Percentiles rank a stretch among this genome's conserved stretches.
Evolutionary conservation across 1,139 yeast genomes (phyloP).

Genomic region (Arxiozyma bovina): DNA sequence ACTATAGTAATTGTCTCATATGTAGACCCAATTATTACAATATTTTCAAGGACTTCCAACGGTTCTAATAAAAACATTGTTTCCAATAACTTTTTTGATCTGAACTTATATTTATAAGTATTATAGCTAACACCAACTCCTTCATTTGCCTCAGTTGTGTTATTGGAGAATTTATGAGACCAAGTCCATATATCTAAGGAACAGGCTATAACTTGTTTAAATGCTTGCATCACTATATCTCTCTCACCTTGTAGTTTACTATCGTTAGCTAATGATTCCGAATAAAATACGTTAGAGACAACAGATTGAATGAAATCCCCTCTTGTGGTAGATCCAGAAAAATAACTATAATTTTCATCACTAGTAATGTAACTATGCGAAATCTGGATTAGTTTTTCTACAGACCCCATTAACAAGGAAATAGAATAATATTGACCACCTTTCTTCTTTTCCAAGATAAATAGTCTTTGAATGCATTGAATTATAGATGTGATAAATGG

Average conservation of each 20-base stretch:
- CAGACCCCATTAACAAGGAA: constrained; percentile 49
- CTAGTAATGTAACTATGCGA: constrained; percentile 49
- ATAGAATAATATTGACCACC: constrained; percentile 32
- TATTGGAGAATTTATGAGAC: constrained; percentile 63
- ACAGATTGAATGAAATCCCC: constrained; percentile 30
- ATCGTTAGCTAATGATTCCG: constrained; percentile 58
- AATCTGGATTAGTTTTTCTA: constrained; percentile 52
- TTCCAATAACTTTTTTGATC: constrained; percentile 61
- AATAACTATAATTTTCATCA: constrained; percentile 25
- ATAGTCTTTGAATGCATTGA: constrained; percentile 21
- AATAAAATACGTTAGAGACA: constrained; percentile 72
- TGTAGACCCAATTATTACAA: constrained; percentile 35
- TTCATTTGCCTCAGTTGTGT: constrained; percentile 24
- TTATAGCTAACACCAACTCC: constrained; percentile 31
- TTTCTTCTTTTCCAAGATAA: constrained; percentile 16
- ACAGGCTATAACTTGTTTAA: constrained; percentile 49
- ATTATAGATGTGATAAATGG: constrained; percentile 31
- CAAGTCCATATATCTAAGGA: constrained; percentile 65
- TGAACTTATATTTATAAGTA: constrained; percentile 61
- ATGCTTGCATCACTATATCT: constrained; percentile 49
- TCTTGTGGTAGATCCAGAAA: constrained; percentile 14
- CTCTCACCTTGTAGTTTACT: constrained; percentile 48
- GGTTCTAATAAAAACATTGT: constrained; percentile 64
- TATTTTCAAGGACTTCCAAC: constrained; percentile 59
- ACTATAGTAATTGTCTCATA: constrained; percentile 19